phyloP scores from a whole-genome alignment of 768 basidiomycete species.

The Boletus rubropictus region DNA sequence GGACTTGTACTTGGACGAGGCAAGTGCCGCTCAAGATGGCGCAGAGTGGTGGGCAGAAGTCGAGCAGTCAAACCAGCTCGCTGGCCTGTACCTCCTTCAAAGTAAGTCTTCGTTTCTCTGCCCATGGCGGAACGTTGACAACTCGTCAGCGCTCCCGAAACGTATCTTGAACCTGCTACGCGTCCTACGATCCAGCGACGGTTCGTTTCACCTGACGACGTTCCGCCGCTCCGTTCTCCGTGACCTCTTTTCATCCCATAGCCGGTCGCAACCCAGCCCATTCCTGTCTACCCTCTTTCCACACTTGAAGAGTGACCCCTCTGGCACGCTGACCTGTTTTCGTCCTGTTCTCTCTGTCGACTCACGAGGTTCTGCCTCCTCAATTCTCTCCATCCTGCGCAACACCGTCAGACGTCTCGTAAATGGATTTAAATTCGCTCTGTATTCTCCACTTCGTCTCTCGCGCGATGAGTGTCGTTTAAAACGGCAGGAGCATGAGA shows the following conservation, averaged over 20 bases:
- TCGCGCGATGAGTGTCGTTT: conserved; percentile 61
- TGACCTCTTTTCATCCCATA: conserved; percentile 42
- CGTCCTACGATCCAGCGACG: conserved; percentile 38
- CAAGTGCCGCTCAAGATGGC: conserved; percentile 65
- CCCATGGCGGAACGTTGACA: conserved; percentile 2
- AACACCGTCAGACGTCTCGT: conserved; percentile 10
- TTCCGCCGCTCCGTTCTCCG: conserved; percentile 46
- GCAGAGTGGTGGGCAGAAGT: conserved; percentile 82
- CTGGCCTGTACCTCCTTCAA: conserved; percentile 68
- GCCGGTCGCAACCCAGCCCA: conserved; percentile 43
- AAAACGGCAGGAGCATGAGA: conserved; percentile 55
- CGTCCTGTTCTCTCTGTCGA: conserved; percentile 6
- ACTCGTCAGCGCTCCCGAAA: conserved; percentile 22
- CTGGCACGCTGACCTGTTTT: conserved; percentile 18
- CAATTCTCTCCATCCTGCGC: conserved; percentile 6
- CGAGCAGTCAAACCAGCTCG: conserved; percentile 51
- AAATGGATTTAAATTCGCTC: conserved; percentile 7
- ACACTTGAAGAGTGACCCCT: conserved; percentile 41
- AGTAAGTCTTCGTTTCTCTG: conserved; percentile 43
- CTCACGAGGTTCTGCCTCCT: conserved; percentile 5
- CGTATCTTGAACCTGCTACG: conserved; percentile 32
- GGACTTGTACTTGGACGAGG: conserved; percentile 59
- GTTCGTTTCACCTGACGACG: conserved; percentile 42
- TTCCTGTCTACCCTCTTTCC: conserved; percentile 62
- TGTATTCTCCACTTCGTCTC: conserved; percentile 52